Conservation (phyloP, 805 yeast genomes). For the Ogataea paraovalis region DNA sequence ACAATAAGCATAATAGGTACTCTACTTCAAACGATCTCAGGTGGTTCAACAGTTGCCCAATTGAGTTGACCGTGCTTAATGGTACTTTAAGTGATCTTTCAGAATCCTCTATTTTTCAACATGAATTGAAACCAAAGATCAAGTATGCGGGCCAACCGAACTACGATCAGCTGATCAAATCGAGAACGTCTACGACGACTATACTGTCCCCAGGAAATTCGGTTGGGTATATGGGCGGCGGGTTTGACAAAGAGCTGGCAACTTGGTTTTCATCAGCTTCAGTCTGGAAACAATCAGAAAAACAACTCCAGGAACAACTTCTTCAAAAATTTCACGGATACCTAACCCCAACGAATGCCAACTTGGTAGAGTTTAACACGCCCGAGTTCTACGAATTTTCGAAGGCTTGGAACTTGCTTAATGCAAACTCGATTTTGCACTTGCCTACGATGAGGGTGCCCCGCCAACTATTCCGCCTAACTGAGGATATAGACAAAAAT, state of each 20-base stretch:
- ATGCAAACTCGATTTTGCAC: constrained; percentile 32
- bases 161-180: constrained; percentile 12
- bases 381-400: constrained; percentile 17
- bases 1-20: constrained; percentile 5
- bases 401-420: constrained; percentile 27
- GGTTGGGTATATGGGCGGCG: constrained; percentile 48
- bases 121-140: constrained; percentile 8
- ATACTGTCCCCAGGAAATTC: constrained; percentile 52
- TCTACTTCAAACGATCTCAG: constrained; percentile 5
- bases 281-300: constrained; percentile 23
- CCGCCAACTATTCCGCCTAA: constrained; percentile 8
- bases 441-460: constrained; percentile 41
- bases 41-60: constrained; percentile 17
- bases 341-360: constrained; percentile 28
- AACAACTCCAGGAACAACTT: constrained; percentile 14
- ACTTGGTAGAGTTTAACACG: constrained; percentile 28
- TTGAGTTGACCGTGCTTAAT: constrained; percentile 18
- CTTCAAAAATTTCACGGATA: constrained; percentile 28
- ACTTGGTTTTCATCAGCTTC: constrained; percentile 15
- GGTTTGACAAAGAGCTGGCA: constrained; percentile 41
- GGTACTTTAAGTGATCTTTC: constrained; percentile 18
- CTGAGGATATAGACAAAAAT: neutral
- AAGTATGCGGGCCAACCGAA: constrained; percentile 4
- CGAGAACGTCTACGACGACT: constrained; percentile 21
- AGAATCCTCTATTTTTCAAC: neutral